Conservation (phyloP, 2,329 filamentous ascomycete genomes). For the Phyllosticta citrichinensis region DNA sequence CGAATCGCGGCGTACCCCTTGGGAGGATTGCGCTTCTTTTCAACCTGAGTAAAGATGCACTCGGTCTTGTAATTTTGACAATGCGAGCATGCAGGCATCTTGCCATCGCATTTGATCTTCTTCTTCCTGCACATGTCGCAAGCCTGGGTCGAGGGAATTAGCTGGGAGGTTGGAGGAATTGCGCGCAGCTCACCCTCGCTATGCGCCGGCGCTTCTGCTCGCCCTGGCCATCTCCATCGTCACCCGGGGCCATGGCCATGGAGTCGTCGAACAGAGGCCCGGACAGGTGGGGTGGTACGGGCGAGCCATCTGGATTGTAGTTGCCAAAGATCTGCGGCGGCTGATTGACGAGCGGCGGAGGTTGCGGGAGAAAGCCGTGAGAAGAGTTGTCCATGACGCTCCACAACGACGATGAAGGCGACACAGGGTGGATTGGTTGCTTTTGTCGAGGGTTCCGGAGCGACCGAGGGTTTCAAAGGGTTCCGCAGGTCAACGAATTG, state of each 20-base stretch:
- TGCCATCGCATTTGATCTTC: conserved; percentile 97
- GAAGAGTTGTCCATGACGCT: conserved; percentile 22
- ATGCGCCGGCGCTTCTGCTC: conserved; percentile 86
- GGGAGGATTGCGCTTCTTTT: conserved; percentile 95
- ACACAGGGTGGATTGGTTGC: background rate
- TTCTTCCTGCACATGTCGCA: conserved; percentile 95
- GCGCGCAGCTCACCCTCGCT: conserved; percentile 55
- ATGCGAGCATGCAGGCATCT: conserved; percentile 87
- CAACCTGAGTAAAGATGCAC: conserved; percentile 93
- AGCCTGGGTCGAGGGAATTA: conserved; percentile 44
- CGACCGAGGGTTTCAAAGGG: background rate
- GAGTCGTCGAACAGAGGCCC: conserved; percentile 33
- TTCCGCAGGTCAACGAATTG: background rate
- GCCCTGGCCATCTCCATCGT: conserved; percentile 39
- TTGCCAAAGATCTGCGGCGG: conserved; percentile 31
- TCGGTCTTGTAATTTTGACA: conserved; percentile 98
- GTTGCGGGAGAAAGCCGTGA: conserved; percentile 17
- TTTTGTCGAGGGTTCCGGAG: background rate
- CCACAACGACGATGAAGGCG: background rate
- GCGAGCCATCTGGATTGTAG: conserved; percentile 26
- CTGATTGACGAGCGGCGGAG: conserved; percentile 28
- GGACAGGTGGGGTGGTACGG: conserved; percentile 21
- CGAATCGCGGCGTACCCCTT: conserved; percentile 61
- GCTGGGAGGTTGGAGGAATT: conserved; percentile 4
- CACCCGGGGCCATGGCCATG: conserved; percentile 18